phyloP scores from a whole-genome alignment of 768 basidiomycete species.

The Termitomyces sp. region DNA sequence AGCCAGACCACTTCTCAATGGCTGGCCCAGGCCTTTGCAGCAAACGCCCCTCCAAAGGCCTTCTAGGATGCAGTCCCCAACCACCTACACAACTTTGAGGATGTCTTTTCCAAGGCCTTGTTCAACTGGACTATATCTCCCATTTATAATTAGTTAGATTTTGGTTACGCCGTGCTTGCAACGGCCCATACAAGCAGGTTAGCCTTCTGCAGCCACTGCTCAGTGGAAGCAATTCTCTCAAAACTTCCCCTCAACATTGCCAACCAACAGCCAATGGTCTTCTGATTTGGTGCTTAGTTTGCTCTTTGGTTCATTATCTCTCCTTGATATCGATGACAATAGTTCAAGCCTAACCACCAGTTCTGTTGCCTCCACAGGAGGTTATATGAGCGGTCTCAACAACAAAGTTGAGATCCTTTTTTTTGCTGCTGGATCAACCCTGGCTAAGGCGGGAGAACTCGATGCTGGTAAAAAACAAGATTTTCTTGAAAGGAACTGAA shows the following conservation, averaged over 20 bases:
- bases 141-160: too few species aligned
- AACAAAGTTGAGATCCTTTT: constrained; percentile 96
- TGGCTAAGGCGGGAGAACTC: constrained; percentile 86
- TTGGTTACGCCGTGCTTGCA: too few species aligned
- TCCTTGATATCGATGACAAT: constrained; percentile 69
- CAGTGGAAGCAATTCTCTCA: constrained; percentile 58
- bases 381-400: constrained; percentile 78
- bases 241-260: constrained; percentile 58
- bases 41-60: too few species aligned
- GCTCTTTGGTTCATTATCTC: constrained; percentile 68
- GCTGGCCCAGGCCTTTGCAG: too few species aligned
- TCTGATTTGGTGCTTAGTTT: constrained; percentile 43
- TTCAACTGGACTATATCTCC: too few species aligned
- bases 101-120: too few species aligned
- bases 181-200: too few species aligned
- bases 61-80: too few species aligned
- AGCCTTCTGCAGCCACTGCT: constrained; percentile 86
- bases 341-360: constrained; percentile 58
- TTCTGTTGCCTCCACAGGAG: constrained; percentile 46
- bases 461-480: constrained; percentile 56
- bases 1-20: too few species aligned
- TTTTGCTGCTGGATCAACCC: constrained; percentile 78
- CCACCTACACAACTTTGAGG: too few species aligned
- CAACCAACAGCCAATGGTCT: constrained; percentile 33
- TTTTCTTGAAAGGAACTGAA: constrained; percentile 1